Evolutionary conservation across 2,329 filamentous ascomycete genomes (phyloP).

Genomic region (Ophiostoma tasmaniense): DNA sequence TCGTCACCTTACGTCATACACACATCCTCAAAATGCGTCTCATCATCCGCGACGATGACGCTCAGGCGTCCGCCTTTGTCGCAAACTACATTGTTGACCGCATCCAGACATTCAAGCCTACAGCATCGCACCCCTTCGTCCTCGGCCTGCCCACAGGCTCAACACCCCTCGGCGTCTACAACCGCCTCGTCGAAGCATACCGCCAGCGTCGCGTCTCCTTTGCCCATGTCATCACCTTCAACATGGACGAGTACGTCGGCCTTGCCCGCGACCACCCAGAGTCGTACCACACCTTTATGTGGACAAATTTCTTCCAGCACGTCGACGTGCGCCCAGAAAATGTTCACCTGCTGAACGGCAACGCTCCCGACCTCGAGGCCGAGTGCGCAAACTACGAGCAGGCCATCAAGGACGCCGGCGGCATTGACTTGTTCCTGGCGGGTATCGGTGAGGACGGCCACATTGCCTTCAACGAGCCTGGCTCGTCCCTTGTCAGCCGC

Average conservation of each 20-base stretch:
- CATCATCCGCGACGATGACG: conserved; percentile 59
- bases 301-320: conserved; percentile 68
- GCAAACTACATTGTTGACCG: conserved; percentile 66
- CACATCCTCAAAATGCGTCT: conserved; percentile 44
- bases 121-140: conserved; percentile 57
- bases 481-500: conserved; percentile 58
- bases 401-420: conserved; percentile 57
- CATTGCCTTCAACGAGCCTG: conserved; percentile 76
- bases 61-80: conserved; percentile 56
- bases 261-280: conserved; percentile 66
- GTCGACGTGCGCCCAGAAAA: conserved; percentile 61
- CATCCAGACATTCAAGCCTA: conserved; percentile 59
- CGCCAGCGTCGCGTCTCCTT: conserved; percentile 43
- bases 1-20: neutral
- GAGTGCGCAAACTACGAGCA: conserved; percentile 68
- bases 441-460: conserved; percentile 72
- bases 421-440: conserved; percentile 69
- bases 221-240: conserved; percentile 67
- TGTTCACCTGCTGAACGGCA: conserved; percentile 66
- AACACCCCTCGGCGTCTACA: conserved; percentile 62
- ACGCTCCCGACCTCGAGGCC: conserved; percentile 57
- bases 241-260: conserved; percentile 63
- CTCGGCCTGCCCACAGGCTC: conserved; percentile 66
- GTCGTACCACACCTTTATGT: conserved; percentile 77
- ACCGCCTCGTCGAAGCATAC: conserved; percentile 54